phyloP scores from a whole-genome alignment of 2,329 filamentous ascomycete genomes.

The Fusarium sp. region DNA sequence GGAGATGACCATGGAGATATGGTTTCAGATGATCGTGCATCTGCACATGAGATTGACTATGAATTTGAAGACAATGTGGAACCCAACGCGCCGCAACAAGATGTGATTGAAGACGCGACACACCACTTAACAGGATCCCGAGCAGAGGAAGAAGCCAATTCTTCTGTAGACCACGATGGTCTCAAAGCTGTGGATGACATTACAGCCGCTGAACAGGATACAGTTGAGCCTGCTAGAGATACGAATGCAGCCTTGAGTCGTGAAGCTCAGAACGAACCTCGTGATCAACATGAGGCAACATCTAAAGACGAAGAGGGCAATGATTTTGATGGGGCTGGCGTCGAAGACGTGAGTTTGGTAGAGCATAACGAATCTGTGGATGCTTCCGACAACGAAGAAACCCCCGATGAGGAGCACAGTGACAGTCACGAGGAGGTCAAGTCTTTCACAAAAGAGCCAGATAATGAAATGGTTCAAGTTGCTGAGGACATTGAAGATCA shows the following conservation, averaged over 20 bases:
- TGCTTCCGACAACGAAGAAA: conserved; percentile 31
- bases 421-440: conserved; percentile 9
- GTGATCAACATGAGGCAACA: conserved; percentile 13
- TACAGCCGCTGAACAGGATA: conserved; percentile 2
- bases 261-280: conserved; percentile 28
- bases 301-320: conserved; percentile 5
- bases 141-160: conserved; percentile 2
- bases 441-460: conserved; percentile 2
- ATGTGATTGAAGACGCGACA: conserved; percentile 19
- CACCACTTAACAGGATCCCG: conserved; percentile 6
- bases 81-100: conserved; percentile 13
- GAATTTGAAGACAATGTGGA: conserved; percentile 45
- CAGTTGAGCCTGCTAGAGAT: conserved; percentile 17
- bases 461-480: conserved; percentile 1
- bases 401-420: conserved; percentile 6
- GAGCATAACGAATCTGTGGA: conserved; percentile 18
- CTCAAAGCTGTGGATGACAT: conserved; percentile 9
- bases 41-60: conserved; percentile 50
- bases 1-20: conserved; percentile 5
- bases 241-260: conserved; percentile 35
- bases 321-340: conserved; percentile 9
- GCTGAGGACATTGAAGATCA: conserved; percentile 16
- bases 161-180: not conserved
- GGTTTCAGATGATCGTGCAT: conserved; percentile 28
- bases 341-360: conserved; percentile 12